These are phyloP conservation scores for Daldinia bambusicola DNA, from an alignment of 495 filamentous ascomycete genomes.

Conservation along the genomic window DNA sequence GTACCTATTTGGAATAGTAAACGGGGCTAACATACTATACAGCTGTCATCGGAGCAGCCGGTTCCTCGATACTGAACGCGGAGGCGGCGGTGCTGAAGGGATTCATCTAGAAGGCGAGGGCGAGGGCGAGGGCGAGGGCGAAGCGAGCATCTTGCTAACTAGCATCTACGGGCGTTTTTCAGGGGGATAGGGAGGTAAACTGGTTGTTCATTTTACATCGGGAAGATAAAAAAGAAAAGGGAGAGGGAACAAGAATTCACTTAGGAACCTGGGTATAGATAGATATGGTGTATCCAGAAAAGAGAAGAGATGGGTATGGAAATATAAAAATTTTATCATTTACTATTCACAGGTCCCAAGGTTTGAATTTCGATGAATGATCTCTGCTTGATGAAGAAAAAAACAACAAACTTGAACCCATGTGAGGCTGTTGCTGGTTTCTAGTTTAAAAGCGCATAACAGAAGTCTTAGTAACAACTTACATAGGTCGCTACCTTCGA, in stretches of 20 bases:
- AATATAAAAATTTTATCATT: too few relatives aligned
- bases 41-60: conserved; percentile 93
- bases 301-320: background rate
- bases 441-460: too few relatives aligned
- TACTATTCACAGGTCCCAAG: background rate
- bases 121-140: too few relatives aligned
- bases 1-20: background rate
- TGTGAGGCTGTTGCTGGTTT: too few relatives aligned
- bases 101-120: conserved; percentile 66
- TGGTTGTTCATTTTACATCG: background rate
- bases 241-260: background rate
- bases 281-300: background rate
- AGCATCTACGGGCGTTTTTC: conserved; percentile 22
- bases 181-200: conserved; percentile 9
- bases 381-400: too few relatives aligned
- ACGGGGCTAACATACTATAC: conserved; percentile 14
- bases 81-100: conserved; percentile 94
- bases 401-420: too few relatives aligned
- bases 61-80: conserved; percentile 92
- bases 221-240: conserved; percentile 15
- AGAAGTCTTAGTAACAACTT: too few relatives aligned
- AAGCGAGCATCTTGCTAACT: conserved; percentile 27
- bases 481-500: too few relatives aligned
- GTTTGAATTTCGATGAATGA: background rate
- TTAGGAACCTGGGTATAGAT: background rate